A percentile compares a stretch with the other conserved stretches of the same genome.
phyloP scores from a whole-genome alignment of 345 rosid genomes.

The Luvunga scandens region DNA sequence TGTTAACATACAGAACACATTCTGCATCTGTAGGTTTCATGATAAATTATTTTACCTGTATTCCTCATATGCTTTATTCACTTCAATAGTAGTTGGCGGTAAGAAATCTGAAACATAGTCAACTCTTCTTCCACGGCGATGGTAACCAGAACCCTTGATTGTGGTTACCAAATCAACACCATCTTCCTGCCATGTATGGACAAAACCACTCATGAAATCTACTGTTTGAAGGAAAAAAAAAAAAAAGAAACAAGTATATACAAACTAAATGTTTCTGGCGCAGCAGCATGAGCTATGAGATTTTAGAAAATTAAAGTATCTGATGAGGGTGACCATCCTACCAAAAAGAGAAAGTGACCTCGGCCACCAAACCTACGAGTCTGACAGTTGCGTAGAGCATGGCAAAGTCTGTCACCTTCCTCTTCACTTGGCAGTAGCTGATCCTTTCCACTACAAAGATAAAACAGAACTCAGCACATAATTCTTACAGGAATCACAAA shows the following conservation, averaged over 20 bases:
- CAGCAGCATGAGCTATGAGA: too few species aligned
- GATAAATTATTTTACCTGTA: slow-evolving; percentile 20
- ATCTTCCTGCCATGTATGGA: slow-evolving; percentile 6
- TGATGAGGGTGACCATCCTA: slow-evolving; percentile 32
- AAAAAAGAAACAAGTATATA: background rate
- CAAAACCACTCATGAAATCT: background rate
- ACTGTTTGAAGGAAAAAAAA: too few species aligned
- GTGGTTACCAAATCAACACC: slow-evolving; percentile 35
- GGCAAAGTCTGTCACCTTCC: slow-evolving; percentile 59
- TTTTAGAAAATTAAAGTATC: too few species aligned
- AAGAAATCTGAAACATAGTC: slow-evolving; percentile 54
- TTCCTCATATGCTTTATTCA: slow-evolving; percentile 17
- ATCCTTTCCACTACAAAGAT: slow-evolving; percentile 63
- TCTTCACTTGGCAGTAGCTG: slow-evolving; percentile 62
- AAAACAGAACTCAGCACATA: background rate
- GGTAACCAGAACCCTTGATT: slow-evolving; percentile 59
- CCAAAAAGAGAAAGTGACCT: slow-evolving; percentile 80
- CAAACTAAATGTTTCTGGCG: background rate
- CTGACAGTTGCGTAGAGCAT: slow-evolving; percentile 43
- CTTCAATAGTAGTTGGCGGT: slow-evolving; percentile 55
- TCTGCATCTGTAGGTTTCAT: background rate
- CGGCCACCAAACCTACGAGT: slow-evolving; percentile 46
- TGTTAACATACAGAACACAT: too few species aligned
- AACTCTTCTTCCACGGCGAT: slow-evolving; percentile 48
- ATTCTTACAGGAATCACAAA: background rate